Conservation (phyloP, 2,329 filamentous ascomycete genomes). For the Cordyceps tenuipes region DNA sequence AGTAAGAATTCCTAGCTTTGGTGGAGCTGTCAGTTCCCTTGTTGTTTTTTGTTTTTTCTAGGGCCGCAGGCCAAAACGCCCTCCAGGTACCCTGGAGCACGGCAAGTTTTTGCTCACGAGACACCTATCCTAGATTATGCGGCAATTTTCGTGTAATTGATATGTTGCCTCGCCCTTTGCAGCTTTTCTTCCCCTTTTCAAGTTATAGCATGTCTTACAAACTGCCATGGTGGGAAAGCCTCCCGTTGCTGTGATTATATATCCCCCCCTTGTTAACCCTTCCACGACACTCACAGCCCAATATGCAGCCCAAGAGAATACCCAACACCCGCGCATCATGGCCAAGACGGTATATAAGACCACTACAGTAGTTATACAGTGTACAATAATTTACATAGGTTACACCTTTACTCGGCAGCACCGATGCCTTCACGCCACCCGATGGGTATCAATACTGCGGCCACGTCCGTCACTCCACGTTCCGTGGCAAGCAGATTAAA, state of each 20-base stretch:
- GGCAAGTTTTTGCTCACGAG: not conserved
- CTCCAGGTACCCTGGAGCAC: not conserved
- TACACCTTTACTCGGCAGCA: constrained; percentile 20
- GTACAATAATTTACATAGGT: constrained; percentile 8
- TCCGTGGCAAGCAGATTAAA: constrained; percentile 96
- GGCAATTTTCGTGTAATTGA: no score
- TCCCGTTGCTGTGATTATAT: no score
- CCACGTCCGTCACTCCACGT: constrained; percentile 74
- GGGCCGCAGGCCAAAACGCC: not conserved
- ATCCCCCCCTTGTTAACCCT: not conserved
- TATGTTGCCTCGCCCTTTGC: no score
- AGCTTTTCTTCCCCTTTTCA: no score
- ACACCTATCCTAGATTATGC: no score
- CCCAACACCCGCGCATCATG: not conserved
- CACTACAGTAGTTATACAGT: constrained; percentile 4
- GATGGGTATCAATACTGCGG: constrained; percentile 78
- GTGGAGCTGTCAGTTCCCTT: constrained; percentile 1
- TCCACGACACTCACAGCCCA: not conserved
- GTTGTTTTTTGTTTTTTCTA: not conserved
- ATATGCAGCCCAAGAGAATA: not conserved
- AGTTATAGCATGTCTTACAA: no score
- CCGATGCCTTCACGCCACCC: constrained; percentile 64
- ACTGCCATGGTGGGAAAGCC: no score
- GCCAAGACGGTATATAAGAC: not conserved
- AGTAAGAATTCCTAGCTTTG: not conserved